phyloP scores from a whole-genome alignment of 257 asterid genomes.

The Scutellaria baicalensis region DNA sequence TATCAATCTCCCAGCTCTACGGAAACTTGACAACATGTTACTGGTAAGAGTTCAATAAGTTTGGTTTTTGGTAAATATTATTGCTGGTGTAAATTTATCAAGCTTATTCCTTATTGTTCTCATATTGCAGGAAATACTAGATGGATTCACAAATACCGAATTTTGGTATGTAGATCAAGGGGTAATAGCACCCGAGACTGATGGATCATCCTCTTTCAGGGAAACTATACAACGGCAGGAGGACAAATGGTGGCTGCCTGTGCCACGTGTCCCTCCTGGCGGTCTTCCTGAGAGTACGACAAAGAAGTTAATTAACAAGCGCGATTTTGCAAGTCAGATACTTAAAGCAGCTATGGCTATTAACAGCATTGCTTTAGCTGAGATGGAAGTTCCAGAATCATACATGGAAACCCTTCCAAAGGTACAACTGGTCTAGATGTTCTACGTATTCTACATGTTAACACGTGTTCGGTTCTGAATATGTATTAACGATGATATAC shows the following conservation, averaged over 20 bases:
- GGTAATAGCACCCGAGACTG: constrained; percentile 48
- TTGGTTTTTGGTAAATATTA: background rate
- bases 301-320: constrained; percentile 54
- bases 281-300: constrained; percentile 60
- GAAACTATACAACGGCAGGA: constrained; percentile 57
- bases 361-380: constrained; percentile 65
- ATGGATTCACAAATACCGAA: constrained; percentile 57
- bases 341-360: constrained; percentile 82
- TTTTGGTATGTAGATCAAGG: constrained; percentile 62
- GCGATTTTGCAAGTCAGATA: constrained; percentile 76
- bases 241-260: constrained; percentile 97
- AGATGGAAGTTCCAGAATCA: constrained; percentile 84
- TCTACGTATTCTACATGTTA: background rate
- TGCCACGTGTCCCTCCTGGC: constrained; percentile 72
- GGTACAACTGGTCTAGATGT: constrained; percentile 26
- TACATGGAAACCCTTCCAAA: constrained; percentile 76
- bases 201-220: constrained; percentile 54
- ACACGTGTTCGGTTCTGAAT: background rate
- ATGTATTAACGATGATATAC: no score
- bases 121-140: constrained; percentile 63
- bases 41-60: constrained; percentile 37
- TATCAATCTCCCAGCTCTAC: constrained; percentile 83
- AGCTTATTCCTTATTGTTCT: background rate
- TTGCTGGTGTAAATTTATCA: background rate
- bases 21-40: constrained; percentile 80